phyloP scores from a whole-genome alignment of 768 basidiomycete genomes.

The Exidia glandulosa region DNA sequence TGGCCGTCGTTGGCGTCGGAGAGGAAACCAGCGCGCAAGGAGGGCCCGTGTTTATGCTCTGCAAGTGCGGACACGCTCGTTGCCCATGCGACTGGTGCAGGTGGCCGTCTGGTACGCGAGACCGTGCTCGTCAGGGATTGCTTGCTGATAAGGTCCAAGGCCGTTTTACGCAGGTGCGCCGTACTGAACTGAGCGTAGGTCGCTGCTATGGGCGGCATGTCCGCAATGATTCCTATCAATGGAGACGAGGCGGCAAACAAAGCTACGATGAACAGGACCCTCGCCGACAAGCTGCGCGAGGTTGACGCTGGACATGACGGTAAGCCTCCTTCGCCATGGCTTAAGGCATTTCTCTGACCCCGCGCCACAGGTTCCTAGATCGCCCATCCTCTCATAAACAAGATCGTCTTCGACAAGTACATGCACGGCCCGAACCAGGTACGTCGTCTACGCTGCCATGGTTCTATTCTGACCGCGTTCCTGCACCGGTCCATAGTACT shows the following conservation, averaged over 20 bases:
- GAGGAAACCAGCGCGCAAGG: too few species aligned
- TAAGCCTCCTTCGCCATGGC: neutral
- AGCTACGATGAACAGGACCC: slow-evolving; percentile 87
- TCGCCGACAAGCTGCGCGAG: slow-evolving; percentile 89
- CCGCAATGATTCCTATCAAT: slow-evolving; percentile 98
- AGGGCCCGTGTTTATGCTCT: too few species aligned
- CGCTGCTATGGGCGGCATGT: slow-evolving; percentile 99
- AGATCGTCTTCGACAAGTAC: slow-evolving; percentile 88
- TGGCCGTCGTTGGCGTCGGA: too few species aligned
- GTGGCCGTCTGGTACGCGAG: too few species aligned
- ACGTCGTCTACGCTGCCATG: slow-evolving; percentile 2
- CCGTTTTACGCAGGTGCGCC: too few species aligned
- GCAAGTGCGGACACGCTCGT: too few species aligned
- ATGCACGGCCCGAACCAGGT: slow-evolving; percentile 98
- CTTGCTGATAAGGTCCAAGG: too few species aligned
- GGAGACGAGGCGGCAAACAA: slow-evolving; percentile 88
- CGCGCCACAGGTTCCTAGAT: slow-evolving; percentile 62
- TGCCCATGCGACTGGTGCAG: too few species aligned
- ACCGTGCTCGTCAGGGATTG: too few species aligned
- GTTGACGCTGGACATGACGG: slow-evolving; percentile 91
- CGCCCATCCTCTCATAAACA: slow-evolving; percentile 90
- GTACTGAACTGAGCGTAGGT: too few species aligned
- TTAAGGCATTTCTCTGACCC: neutral
- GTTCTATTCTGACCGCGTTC: neutral
- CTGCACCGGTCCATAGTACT: too few species aligned